A percentile compares a stretch with the other conserved stretches of the same genome.
These are phyloP conservation scores for Aspergillus sp. DNA, from an alignment of 2,329 filamentous ascomycete genomes.

Conservation along the genomic window DNA sequence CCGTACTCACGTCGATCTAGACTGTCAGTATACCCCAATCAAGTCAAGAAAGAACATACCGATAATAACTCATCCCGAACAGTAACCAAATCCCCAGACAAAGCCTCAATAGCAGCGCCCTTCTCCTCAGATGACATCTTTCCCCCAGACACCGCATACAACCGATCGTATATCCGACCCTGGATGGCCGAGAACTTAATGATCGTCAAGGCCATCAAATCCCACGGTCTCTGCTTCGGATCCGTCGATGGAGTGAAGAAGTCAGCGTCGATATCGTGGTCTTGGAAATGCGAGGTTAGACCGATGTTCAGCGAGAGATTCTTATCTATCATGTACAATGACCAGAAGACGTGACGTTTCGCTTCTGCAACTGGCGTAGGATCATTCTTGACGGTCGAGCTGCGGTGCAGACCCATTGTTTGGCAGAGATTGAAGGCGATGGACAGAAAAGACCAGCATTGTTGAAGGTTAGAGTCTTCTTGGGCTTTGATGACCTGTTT, in stretches of 20 bases:
- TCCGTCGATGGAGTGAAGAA: slow-evolving; percentile 13
- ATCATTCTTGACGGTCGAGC: slow-evolving; percentile 11
- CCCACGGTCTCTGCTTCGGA: slow-evolving; percentile 15
- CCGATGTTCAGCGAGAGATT: slow-evolving; percentile 21
- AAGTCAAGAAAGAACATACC: slow-evolving; percentile 7
- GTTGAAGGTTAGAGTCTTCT: slow-evolving; percentile 20
- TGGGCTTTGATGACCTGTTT: slow-evolving; percentile 19
- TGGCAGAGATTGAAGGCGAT: slow-evolving; percentile 21
- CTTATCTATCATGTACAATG: slow-evolving; percentile 21
- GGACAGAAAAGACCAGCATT: slow-evolving; percentile 20
- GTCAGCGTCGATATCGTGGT: slow-evolving; percentile 21
- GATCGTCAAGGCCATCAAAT: slow-evolving; percentile 17
- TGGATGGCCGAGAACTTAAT: slow-evolving; percentile 18
- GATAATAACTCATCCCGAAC: slow-evolving; percentile 16
- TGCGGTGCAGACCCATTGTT: slow-evolving; percentile 15
- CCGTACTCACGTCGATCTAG: slow-evolving; percentile 17
- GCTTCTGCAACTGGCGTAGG: slow-evolving; percentile 9
- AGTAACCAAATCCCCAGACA: slow-evolving; percentile 17
- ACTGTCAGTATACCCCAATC: not conserved
- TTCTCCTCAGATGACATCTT: slow-evolving; percentile 10
- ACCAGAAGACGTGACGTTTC: slow-evolving; percentile 21
- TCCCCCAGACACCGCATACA: slow-evolving; percentile 17
- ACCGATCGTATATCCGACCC: slow-evolving; percentile 18
- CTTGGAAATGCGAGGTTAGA: slow-evolving; percentile 20
- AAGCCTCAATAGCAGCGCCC: slow-evolving; percentile 9